These are phyloP conservation scores for Alternaria sp. DNA, from an alignment of 2,329 filamentous ascomycete species.

Conservation along the genomic window DNA sequence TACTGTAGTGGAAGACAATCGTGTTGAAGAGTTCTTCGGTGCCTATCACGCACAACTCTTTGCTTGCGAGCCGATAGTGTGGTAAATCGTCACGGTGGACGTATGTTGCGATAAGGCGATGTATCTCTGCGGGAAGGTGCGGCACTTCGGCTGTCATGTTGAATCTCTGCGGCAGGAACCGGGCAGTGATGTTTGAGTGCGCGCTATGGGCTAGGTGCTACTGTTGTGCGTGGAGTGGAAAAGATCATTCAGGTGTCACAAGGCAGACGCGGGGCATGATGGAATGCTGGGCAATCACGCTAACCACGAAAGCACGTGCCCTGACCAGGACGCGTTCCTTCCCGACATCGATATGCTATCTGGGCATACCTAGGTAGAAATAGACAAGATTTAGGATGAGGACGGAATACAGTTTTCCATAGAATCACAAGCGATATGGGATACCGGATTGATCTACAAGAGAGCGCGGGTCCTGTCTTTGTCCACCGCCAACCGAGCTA, in stretches of 20 bases:
- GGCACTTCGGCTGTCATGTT: background rate
- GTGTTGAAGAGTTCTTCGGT: constrained; percentile 13
- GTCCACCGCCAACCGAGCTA: background rate
- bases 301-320: constrained; percentile 5
- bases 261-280: background rate
- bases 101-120: constrained; percentile 14
- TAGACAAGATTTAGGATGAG: too few species aligned
- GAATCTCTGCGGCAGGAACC: too few species aligned
- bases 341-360: too few species aligned
- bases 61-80: constrained; percentile 18
- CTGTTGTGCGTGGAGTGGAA: background rate
- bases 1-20: constrained; percentile 16
- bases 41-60: constrained; percentile 2
- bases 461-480: background rate
- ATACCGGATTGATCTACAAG: background rate
- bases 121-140: constrained; percentile 20
- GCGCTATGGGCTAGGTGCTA: background rate
- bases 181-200: background rate
- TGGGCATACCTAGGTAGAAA: too few species aligned
- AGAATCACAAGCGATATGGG: rapidly evolving
- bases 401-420: background rate
- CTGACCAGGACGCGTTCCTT: background rate
- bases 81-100: constrained; percentile 11
- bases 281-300: background rate
- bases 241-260: background rate